Evolutionary conservation across 2,329 filamentous ascomycete genomes (phyloP).

Genomic region (Ophiosphaerella herpotricha): DNA sequence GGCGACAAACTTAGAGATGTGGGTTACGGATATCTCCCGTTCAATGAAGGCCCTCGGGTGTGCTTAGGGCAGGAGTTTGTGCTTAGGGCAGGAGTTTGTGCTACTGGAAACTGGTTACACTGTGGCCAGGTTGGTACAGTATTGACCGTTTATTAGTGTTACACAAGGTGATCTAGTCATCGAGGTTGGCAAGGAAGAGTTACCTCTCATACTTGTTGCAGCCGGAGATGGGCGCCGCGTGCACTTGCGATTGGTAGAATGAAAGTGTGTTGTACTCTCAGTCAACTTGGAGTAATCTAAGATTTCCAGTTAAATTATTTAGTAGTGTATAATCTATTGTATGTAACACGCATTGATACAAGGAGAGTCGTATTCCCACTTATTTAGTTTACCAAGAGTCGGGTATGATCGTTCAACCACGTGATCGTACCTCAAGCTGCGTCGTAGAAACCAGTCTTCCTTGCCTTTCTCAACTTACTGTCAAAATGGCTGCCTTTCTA

Average conservation of each 20-base stretch:
- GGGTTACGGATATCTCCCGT: slow-evolving; percentile 41
- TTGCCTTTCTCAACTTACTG: slow-evolving; percentile 19
- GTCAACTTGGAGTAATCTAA: too few relatives aligned
- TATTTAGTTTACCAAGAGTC: too few relatives aligned
- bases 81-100: slow-evolving; percentile 40
- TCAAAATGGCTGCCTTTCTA: slow-evolving; percentile 19
- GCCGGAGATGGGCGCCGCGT: not conserved
- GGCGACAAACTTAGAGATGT: slow-evolving; percentile 19
- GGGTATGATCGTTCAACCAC: not conserved
- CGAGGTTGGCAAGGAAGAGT: too few relatives aligned
- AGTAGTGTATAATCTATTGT: too few relatives aligned
- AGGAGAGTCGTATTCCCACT: too few relatives aligned
- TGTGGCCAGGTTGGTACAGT: too few relatives aligned
- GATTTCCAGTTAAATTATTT: too few relatives aligned
- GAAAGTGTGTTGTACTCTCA: too few relatives aligned
- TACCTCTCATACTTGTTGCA: not conserved
- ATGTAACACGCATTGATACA: too few relatives aligned
- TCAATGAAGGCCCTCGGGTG: slow-evolving; percentile 40
- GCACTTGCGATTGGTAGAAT: not conserved
- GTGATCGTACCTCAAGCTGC: slow-evolving; percentile 24
- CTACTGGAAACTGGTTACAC: slow-evolving; percentile 4
- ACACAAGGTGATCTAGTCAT: too few relatives aligned
- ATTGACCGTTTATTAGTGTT: too few relatives aligned
- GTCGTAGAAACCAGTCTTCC: slow-evolving; percentile 29
- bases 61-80: slow-evolving; percentile 43